Percentiles rank a stretch among this genome's conserved stretches.
Conservation (phyloP, 257 asterid genomes). For the Orobanche coerulescens region DNA sequence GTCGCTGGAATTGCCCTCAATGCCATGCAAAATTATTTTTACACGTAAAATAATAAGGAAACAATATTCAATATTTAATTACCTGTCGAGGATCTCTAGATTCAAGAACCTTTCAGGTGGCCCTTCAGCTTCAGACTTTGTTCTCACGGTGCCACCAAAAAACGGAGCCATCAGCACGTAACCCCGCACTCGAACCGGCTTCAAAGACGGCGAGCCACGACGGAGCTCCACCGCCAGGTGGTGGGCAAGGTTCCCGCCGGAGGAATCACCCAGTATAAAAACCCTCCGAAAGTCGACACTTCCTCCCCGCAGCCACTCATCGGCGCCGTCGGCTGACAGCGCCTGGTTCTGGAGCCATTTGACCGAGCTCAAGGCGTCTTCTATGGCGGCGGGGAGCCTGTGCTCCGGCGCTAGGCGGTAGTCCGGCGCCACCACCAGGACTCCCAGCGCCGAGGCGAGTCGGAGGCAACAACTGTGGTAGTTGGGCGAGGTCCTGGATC, state of each 20-base stretch:
- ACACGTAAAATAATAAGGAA: neutral
- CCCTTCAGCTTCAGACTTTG: conserved; percentile 56
- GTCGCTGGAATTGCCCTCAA: too few relatives aligned
- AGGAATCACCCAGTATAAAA: conserved; percentile 64
- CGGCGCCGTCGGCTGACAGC: conserved; percentile 30
- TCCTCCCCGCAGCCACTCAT: conserved; percentile 23
- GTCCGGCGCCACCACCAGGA: conserved; percentile 57
- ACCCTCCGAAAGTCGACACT: conserved; percentile 37
- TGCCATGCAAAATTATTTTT: neutral
- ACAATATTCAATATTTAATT: neutral
- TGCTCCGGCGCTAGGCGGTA: conserved; percentile 66
- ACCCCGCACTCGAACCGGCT: conserved; percentile 61
- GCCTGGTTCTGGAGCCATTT: conserved; percentile 64
- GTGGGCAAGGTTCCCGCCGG: conserved; percentile 75
- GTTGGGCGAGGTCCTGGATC: conserved; percentile 67
- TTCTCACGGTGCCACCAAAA: conserved; percentile 60
- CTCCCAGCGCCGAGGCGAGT: conserved; percentile 58
- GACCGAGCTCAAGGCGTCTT: conserved; percentile 43
- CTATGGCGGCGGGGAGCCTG: conserved; percentile 70
- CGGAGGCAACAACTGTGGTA: conserved; percentile 71
- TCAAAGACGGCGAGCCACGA: conserved; percentile 32
- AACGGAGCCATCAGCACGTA: conserved; percentile 62
- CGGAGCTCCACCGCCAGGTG: conserved; percentile 46
- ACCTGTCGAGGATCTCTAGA: conserved; percentile 70
- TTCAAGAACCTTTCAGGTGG: conserved; percentile 66